Evolutionary conservation across 306 rosid genomes (phyloP).

Genomic region (Gynostemma pentaphyllum): DNA sequence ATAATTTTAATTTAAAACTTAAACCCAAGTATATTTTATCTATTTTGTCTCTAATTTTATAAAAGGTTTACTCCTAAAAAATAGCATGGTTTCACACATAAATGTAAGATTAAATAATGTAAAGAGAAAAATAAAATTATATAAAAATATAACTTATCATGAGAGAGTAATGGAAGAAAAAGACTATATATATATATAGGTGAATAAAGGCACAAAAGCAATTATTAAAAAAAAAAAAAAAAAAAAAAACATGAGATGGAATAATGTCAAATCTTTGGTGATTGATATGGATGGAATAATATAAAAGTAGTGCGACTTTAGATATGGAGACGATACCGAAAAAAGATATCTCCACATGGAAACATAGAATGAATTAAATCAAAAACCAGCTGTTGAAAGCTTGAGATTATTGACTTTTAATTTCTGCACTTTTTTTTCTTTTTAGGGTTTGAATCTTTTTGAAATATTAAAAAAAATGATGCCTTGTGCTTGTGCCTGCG

Average conservation of each 20-base stretch:
- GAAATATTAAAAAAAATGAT: neutral
- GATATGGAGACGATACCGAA: neutral
- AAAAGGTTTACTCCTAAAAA: no score
- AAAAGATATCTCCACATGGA: constrained; percentile 8
- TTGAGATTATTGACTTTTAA: constrained; percentile 1
- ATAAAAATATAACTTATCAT: no score
- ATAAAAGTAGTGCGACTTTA: neutral
- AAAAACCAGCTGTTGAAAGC: constrained; percentile 6
- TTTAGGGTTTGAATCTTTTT: no score
- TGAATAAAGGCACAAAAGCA: neutral
- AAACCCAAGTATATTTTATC: no score
- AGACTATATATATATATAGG: no score
- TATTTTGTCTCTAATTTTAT: no score
- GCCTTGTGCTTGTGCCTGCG: neutral
- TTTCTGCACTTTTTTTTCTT: neutral
- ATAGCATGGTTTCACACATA: no score
- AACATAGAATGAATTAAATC: neutral
- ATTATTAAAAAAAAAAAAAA: neutral
- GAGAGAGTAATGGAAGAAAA: no score
- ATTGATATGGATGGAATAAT: neutral
- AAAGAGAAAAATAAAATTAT: no score
- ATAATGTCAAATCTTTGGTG: neutral
- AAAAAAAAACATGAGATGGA: neutral
- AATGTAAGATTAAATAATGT: no score
- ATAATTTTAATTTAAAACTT: no score